phyloP scores from a whole-genome alignment of 208 protist species.

The Acanthamoeba culbertsoni region DNA sequence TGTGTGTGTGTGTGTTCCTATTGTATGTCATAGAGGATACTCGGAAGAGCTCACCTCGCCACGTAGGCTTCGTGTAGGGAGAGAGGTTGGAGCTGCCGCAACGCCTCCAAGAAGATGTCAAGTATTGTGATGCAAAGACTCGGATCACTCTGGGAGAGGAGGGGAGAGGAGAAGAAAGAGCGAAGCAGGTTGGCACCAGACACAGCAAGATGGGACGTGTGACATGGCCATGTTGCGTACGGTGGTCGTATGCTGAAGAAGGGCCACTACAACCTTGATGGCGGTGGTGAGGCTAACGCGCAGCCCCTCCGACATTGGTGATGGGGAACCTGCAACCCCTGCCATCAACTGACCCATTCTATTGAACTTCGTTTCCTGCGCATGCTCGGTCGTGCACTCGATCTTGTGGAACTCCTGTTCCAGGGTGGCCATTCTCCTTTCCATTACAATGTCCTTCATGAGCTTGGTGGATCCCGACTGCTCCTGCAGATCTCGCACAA shows the following conservation, averaged over 20 bases:
- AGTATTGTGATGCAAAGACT: not conserved
- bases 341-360: not conserved
- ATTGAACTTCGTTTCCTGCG: not conserved
- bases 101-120: not conserved
- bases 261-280: not conserved
- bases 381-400: not conserved
- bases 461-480: not conserved
- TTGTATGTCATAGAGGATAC: no score
- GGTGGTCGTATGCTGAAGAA: conserved; percentile 24
- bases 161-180: no score
- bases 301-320: not conserved
- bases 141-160: not conserved
- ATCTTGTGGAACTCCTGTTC: not conserved
- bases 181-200: no score
- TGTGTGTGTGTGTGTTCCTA: no score
- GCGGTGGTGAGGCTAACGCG: conserved; percentile 20
- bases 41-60: no score
- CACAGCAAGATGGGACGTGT: no score
- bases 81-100: not conserved
- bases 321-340: not conserved
- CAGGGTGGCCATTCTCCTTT: not conserved
- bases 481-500: not conserved
- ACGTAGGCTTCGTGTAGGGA: not conserved
- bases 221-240: no score
- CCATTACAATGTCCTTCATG: not conserved